Base-by-base conservation (phyloP, 176 grass and related monocot genomes). In the Calamus simplicifolius region DNA sequence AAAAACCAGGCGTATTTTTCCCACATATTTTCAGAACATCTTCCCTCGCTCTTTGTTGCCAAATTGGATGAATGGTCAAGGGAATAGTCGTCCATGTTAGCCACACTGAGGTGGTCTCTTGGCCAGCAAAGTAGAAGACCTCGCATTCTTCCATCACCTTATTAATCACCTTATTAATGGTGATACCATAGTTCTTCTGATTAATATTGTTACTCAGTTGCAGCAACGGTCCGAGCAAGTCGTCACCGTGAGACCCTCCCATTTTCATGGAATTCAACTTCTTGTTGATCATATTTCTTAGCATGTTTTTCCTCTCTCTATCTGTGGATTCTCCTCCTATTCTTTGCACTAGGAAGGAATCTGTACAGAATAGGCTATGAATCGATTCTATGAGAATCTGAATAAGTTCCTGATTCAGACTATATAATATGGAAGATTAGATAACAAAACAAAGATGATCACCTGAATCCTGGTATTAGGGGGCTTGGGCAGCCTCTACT, bases 381-480 rank as follows among this genome's bases (percentile, higher is more conserved):
- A 23, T 23, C 1, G 1, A 23, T 23, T 0, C 21, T 23, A 23
- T 23, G 0, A 23, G 21, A 23, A 23, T 23, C 30, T 35, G 30
- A 35, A 6, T 8, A 7, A 8, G 21, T 23, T 23, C 21, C 21
- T 23, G 21, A 23, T 23, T 1, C 21, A 23, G 21, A 23, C 21
- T 23, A 23, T 23, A 23, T 23, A 23, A 23, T 23, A 23, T 23
- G 21, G 21, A 23, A 23, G 21, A 23, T 23, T 23, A 23, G 21
- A 23, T 23, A 23, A 23, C 21, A 23, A 23, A 23, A 1, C 21
- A 23, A 23, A 23, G 21, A 23, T 23, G 21, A 23, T 67, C 64
- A 82, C 79, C 72, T 75, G 58, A 66, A 27, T 16, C 73, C 70
- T 29, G 79, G 79, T 16, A 82, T 57, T 76, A 82, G 25, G 30